Evolutionary conservation across 2,329 filamentous ascomycete species (phyloP).

Genomic region (Colletotrichum orbiculare): DNA sequence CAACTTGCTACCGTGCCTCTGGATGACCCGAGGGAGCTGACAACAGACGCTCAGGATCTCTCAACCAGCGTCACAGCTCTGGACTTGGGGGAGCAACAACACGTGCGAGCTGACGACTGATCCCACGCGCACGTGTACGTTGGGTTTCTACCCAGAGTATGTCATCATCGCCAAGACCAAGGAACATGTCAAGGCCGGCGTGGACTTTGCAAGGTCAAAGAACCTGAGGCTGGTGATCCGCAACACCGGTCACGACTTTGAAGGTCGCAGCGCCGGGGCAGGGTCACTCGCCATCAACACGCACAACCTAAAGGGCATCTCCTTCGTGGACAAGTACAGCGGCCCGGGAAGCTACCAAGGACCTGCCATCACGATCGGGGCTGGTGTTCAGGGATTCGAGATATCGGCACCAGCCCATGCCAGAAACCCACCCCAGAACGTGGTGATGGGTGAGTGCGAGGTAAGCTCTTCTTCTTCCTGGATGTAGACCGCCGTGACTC

Average conservation of each 20-base stretch:
- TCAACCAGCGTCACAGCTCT: conserved; percentile 45
- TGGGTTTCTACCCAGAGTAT: conserved; percentile 53
- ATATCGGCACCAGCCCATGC: conserved; percentile 54
- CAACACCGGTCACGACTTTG: conserved; percentile 68
- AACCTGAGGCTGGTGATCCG: conserved; percentile 65
- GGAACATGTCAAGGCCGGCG: conserved; percentile 44
- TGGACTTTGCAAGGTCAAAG: conserved; percentile 46
- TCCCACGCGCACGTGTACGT: conserved; percentile 47
- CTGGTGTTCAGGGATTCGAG: conserved; percentile 62
- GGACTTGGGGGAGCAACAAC: conserved; percentile 57
- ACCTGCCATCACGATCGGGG: conserved; percentile 62
- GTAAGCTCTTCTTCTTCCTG: neutral
- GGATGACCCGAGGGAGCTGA: conserved; percentile 1
- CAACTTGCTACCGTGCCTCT: too few species aligned
- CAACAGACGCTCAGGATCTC: conserved; percentile 40
- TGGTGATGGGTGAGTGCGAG: conserved; percentile 65
- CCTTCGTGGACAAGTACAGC: conserved; percentile 51
- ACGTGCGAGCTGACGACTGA: conserved; percentile 51
- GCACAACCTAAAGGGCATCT: conserved; percentile 61
- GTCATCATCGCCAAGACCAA: conserved; percentile 40
- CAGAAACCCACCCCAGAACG: conserved; percentile 51
- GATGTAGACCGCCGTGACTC: neutral
- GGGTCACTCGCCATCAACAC: conserved; percentile 69
- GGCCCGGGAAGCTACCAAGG: conserved; percentile 57
- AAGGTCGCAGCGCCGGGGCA: conserved; percentile 71